Conservation (phyloP, 768 basidiomycete species). For the Steccherinum ochraceum region DNA sequence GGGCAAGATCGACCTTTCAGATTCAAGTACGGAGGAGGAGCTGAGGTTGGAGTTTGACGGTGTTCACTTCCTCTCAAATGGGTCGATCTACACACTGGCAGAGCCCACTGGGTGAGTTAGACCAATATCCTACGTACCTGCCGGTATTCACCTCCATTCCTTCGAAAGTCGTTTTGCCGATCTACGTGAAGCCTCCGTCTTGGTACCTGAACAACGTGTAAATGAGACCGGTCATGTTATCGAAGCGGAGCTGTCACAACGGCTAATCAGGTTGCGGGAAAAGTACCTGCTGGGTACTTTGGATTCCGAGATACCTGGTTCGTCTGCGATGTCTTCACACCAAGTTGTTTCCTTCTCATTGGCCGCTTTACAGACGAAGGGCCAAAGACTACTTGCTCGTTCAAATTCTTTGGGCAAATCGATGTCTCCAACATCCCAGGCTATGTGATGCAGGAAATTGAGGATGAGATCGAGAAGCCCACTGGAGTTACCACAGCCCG, state of each 20-base stretch:
- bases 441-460: conserved; percentile 58
- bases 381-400: conserved; percentile 45
- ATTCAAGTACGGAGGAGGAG: conserved; percentile 45
- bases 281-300: conserved; percentile 47
- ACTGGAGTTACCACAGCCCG: conserved; percentile 60
- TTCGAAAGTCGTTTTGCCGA: conserved; percentile 33
- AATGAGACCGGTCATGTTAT: conserved; percentile 58
- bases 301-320: conserved; percentile 7
- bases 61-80: conserved; percentile 66
- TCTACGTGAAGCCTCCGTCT: conserved; percentile 56
- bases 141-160: not conserved
- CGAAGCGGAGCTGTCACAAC: conserved; percentile 50
- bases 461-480: conserved; percentile 67
- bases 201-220: conserved; percentile 49
- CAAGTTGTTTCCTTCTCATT: not conserved
- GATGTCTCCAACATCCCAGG: conserved; percentile 46
- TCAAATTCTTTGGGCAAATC: conserved; percentile 61
- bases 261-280: conserved; percentile 53
- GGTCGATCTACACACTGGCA: conserved; percentile 72
- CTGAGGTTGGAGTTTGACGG: conserved; percentile 71
- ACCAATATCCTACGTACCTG: conserved; percentile 7
- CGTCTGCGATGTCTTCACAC: too few species aligned
- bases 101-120: conserved; percentile 50
- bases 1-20: conserved; percentile 70
- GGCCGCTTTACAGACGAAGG: not conserved